phyloP scores from a whole-genome alignment of 208 protist genomes.

The Trypanosoma caninum region DNA sequence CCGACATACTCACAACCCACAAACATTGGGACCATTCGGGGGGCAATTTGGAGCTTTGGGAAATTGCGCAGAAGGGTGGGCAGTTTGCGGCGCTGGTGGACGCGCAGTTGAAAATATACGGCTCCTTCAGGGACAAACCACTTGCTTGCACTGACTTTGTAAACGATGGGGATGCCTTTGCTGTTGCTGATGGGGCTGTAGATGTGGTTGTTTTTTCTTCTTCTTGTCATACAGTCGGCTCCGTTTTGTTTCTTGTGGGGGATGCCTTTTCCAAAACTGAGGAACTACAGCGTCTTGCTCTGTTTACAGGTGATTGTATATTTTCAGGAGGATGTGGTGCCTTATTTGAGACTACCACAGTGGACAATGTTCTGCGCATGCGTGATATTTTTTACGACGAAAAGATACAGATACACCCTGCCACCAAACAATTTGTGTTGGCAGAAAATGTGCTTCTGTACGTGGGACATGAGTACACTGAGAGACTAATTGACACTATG shows the following conservation, averaged over 20 bases:
- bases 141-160: constrained; percentile 57
- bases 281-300: constrained; percentile 31
- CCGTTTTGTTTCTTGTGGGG: constrained; percentile 67
- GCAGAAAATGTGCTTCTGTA: constrained; percentile 68
- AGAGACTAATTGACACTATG: constrained; percentile 47
- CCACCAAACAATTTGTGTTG: constrained; percentile 41
- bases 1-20: constrained; percentile 93
- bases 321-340: constrained; percentile 92
- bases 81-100: neutral
- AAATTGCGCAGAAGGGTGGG: constrained; percentile 9
- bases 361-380: constrained; percentile 50
- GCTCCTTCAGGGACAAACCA: constrained; percentile 62
- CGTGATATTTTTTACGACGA: constrained; percentile 38
- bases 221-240: constrained; percentile 81
- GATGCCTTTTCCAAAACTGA: constrained; percentile 27
- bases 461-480: constrained; percentile 81
- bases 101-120: constrained; percentile 50
- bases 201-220: constrained; percentile 53
- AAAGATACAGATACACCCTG: constrained; percentile 54
- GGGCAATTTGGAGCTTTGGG: constrained; percentile 77
- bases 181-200: constrained; percentile 43
- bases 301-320: constrained; percentile 94
- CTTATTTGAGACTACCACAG: constrained; percentile 81
- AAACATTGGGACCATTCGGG: constrained; percentile 96
- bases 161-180: constrained; percentile 37